These are phyloP conservation scores for Aureobasidium leucospermi DNA, from an alignment of 2,329 filamentous ascomycete species.

Conservation along the genomic window DNA sequence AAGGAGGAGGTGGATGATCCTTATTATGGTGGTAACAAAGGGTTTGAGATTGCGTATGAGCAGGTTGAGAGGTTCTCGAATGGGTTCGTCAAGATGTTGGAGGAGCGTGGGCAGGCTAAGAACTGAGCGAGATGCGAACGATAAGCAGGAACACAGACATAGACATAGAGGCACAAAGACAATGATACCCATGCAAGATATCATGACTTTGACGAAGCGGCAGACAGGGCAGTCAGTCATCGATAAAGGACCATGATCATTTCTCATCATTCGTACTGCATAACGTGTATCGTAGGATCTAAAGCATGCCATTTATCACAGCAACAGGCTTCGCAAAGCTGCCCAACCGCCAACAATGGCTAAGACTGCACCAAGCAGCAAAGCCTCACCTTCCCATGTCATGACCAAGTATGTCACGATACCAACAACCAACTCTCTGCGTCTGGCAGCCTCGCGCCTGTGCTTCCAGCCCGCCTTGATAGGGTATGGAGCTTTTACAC, in stretches of 20 bases:
- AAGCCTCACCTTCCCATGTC: slow-evolving; percentile 39
- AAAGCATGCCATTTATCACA: background rate
- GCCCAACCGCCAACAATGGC: slow-evolving; percentile 26
- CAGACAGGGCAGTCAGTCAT: too few relatives aligned
- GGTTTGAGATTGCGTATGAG: slow-evolving; percentile 80
- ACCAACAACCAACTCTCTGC: slow-evolving; percentile 54
- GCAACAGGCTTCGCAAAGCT: slow-evolving; percentile 18
- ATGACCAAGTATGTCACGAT: slow-evolving; percentile 46
- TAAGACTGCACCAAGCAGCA: slow-evolving; percentile 27
- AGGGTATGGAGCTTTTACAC: slow-evolving; percentile 40
- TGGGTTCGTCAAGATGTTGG: slow-evolving; percentile 62
- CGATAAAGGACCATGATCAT: background rate
- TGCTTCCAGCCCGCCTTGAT: slow-evolving; percentile 51
- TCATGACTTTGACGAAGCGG: too few relatives aligned
- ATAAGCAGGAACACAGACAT: background rate
- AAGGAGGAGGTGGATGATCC: slow-evolving; percentile 75
- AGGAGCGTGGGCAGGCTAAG: slow-evolving; percentile 22
- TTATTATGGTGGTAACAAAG: slow-evolving; percentile 80
- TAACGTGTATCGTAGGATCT: background rate
- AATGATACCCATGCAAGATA: background rate
- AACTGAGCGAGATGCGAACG: background rate
- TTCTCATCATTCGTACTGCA: background rate
- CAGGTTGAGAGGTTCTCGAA: slow-evolving; percentile 70
- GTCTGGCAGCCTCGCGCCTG: slow-evolving; percentile 47
- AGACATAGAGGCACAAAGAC: background rate